A percentile compares a stretch with the other conserved stretches of the same genome.
Conservation (phyloP, 306 rosid genomes). For the Datisca glomerata region DNA sequence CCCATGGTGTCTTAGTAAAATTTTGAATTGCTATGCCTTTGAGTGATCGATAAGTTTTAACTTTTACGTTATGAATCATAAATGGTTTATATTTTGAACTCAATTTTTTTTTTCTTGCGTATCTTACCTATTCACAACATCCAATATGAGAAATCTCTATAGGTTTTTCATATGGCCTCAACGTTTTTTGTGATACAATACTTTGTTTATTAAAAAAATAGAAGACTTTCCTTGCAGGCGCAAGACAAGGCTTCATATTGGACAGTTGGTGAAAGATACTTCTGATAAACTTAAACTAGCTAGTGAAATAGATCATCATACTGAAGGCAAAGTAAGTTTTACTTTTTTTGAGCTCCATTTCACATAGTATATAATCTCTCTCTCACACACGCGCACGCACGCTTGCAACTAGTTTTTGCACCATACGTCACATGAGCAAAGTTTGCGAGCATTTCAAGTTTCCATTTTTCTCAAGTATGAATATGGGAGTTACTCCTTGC, state of each 20-base stretch:
- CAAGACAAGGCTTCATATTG: conserved; percentile 84
- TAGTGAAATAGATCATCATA: conserved; percentile 75
- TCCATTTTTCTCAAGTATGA: too few species aligned
- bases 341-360: neutral
- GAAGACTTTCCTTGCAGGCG: conserved; percentile 43
- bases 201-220: too few species aligned
- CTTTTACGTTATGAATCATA: neutral
- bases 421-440: too few species aligned
- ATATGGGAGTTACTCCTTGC: too few species aligned
- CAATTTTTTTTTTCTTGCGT: too few species aligned
- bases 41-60: too few species aligned
- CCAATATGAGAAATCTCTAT: too few species aligned
- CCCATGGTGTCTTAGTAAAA: too few species aligned
- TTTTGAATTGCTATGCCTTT: too few species aligned
- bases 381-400: neutral
- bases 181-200: neutral
- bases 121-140: too few species aligned
- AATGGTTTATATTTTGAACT: neutral
- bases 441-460: too few species aligned
- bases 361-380: neutral
- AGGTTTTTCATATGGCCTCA: neutral
- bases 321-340: conserved; percentile 53
- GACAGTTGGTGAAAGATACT: conserved; percentile 91
- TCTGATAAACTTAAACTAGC: conserved; percentile 89
- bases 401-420: too few species aligned